phyloP scores from a whole-genome alignment of 2,329 filamentous ascomycete genomes.

The Parascedosporium putredinis region DNA sequence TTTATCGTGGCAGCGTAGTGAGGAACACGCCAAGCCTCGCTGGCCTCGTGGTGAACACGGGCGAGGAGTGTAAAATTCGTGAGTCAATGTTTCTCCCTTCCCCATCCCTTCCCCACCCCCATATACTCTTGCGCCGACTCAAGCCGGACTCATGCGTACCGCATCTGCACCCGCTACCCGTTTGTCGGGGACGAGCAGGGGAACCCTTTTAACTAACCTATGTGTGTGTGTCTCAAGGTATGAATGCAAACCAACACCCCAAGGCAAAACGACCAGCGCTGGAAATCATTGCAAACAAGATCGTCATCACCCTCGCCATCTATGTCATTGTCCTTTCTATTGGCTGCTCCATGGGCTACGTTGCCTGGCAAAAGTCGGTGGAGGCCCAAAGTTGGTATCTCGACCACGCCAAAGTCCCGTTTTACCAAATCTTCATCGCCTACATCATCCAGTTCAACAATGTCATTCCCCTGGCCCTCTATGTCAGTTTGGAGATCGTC shows the following conservation, averaged over 20 bases:
- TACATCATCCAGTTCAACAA: constrained; percentile 98
- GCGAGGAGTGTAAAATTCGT: constrained; percentile 83
- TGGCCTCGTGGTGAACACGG: constrained; percentile 78
- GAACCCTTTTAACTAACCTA: no score
- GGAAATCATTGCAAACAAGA: constrained; percentile 65
- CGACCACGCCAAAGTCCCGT: constrained; percentile 55
- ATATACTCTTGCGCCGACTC: neutral
- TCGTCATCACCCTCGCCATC: constrained; percentile 69
- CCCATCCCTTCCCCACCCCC: neutral
- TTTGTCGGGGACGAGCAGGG: no score
- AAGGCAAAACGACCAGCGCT: constrained; percentile 73
- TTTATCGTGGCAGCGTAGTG: constrained; percentile 77
- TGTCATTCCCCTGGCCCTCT: constrained; percentile 81
- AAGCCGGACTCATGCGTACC: neutral
- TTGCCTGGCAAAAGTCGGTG: constrained; percentile 59
- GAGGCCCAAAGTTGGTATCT: constrained; percentile 72
- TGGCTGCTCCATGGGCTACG: constrained; percentile 73
- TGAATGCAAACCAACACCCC: constrained; percentile 85
- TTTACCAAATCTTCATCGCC: constrained; percentile 74
- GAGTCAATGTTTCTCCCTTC: constrained; percentile 2
- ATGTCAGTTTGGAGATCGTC: constrained; percentile 81
- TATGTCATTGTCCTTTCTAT: constrained; percentile 72
- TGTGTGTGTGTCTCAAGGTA: no score
- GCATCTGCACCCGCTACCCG: no score
- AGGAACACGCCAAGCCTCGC: constrained; percentile 67